Percentiles rank a stretch among this genome's conserved stretches.
phyloP scores from a whole-genome alignment of 768 basidiomycete genomes.

The Mycena albidolilacea region DNA sequence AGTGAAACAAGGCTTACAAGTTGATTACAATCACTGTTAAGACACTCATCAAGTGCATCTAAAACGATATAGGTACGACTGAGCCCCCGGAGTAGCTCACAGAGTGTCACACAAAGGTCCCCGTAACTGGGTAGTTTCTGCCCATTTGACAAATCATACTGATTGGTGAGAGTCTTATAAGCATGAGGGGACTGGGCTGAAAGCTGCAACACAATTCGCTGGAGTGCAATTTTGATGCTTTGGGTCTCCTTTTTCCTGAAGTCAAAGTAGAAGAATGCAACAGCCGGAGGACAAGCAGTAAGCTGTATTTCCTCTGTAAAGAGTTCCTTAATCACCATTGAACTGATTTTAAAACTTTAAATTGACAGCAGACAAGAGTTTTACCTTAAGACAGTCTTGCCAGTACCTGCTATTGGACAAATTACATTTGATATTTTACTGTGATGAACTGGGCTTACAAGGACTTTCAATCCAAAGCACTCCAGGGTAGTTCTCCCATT shows the following conservation, averaged over 20 bases:
- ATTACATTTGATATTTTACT: not conserved
- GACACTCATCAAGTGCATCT: constrained; percentile 2
- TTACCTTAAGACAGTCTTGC: not conserved
- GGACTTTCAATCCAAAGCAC: not conserved
- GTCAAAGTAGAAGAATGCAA: not conserved
- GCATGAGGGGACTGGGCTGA: not conserved
- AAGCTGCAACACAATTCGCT: not conserved
- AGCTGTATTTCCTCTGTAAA: not conserved
- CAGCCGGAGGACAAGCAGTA: not conserved
- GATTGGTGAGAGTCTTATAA: not conserved
- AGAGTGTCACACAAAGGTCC: not conserved
- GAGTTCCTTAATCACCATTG: not conserved
- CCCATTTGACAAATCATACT: not conserved
- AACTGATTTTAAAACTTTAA: not conserved
- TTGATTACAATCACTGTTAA: not conserved
- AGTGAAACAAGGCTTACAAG: not conserved
- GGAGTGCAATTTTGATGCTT: not conserved
- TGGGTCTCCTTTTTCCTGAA: not conserved
- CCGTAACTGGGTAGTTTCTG: not conserved
- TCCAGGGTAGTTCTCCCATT: not conserved
- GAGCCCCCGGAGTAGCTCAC: not conserved
- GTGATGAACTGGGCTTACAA: not conserved
- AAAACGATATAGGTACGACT: not conserved
- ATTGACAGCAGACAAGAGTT: not conserved
- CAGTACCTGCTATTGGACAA: not conserved